Conservation (phyloP, 306 rosid genomes). For the Prunus mira region DNA sequence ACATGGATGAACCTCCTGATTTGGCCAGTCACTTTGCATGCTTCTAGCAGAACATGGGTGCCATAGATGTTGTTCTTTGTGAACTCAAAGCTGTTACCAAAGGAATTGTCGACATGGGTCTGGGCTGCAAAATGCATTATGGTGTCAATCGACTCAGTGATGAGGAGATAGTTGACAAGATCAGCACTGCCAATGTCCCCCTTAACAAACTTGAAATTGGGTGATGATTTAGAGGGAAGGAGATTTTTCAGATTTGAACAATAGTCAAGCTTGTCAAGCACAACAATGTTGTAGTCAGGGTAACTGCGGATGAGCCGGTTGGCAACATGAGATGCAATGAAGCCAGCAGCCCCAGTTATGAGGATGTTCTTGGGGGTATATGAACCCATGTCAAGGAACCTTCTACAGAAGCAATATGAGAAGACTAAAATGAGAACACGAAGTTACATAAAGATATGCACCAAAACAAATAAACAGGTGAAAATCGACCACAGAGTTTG, state of each 20-base stretch:
- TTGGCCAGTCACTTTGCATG: slow-evolving; percentile 91
- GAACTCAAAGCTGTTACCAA: slow-evolving; percentile 90
- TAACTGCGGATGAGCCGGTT: slow-evolving; percentile 76
- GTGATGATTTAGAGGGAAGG: slow-evolving; percentile 68
- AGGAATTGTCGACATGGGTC: slow-evolving; percentile 88
- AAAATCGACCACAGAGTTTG: not conserved
- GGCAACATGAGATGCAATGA: slow-evolving; percentile 92
- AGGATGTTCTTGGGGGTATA: slow-evolving; percentile 86
- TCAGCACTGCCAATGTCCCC: slow-evolving; percentile 94
- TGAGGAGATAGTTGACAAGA: slow-evolving; percentile 85
- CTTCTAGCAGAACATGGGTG: slow-evolving; percentile 86
- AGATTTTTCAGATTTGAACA: slow-evolving; percentile 85
- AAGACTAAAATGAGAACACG: not conserved
- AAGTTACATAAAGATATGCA: not conserved
- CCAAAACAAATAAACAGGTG: not conserved
- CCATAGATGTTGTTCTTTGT: slow-evolving; percentile 95
- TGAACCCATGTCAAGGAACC: slow-evolving; percentile 52
- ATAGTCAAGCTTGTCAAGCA: slow-evolving; percentile 92
- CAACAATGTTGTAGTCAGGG: slow-evolving; percentile 79
- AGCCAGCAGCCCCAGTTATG: slow-evolving; percentile 93
- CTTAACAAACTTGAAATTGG: slow-evolving; percentile 86
- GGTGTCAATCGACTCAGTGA: slow-evolving; percentile 78
- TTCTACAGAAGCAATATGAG: slow-evolving; percentile 25
- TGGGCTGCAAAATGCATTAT: slow-evolving; percentile 98
- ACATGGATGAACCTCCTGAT: slow-evolving; percentile 91